A percentile compares a stretch with the other conserved stretches of the same genome.
Conservation (phyloP, 768 basidiomycete genomes). For the Hygrophorus pudorinus region DNA sequence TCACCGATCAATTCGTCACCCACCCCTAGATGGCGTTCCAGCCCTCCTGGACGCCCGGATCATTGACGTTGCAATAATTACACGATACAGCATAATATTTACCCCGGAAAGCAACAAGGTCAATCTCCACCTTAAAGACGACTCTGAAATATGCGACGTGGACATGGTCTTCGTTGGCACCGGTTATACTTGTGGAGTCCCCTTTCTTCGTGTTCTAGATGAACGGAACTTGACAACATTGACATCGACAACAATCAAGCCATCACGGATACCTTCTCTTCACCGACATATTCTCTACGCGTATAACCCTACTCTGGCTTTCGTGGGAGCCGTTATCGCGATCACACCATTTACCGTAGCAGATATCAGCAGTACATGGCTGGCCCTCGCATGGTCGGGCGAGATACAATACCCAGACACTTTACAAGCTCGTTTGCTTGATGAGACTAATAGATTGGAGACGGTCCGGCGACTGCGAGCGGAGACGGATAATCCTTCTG, state of each 20-base stretch:
- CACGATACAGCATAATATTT: conserved; percentile 18
- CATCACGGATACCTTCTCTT: conserved; percentile 32
- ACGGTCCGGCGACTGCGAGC: conserved; percentile 14
- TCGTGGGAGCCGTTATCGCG: conserved; percentile 31
- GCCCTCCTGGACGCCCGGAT: conserved; percentile 34
- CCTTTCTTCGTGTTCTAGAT: conserved; percentile 29
- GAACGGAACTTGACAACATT: conserved; percentile 16
- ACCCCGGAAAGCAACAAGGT: conserved; percentile 16
- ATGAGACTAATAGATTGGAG: conserved; percentile 27
- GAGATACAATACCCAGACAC: conserved; percentile 24
- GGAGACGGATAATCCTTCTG: conserved; percentile 17
- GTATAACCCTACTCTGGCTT: conserved; percentile 34
- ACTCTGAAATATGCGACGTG: conserved; percentile 26
- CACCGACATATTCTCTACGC: conserved; percentile 38
- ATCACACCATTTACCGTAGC: conserved; percentile 40
- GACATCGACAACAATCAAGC: conserved; percentile 17
- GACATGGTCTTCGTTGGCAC: conserved; percentile 37
- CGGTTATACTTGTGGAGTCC: conserved; percentile 24
- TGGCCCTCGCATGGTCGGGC: conserved; percentile 31
- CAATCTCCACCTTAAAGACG: conserved; percentile 27
- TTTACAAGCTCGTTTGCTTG: conserved; percentile 21
- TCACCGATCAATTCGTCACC: conserved; percentile 35
- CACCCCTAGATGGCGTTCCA: conserved; percentile 27
- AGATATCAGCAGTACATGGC: conserved; percentile 40
- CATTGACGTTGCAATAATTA: conserved; percentile 30